Evolutionary conservation across 1,139 yeast genomes (phyloP), one percentile per base, ranked within the genome.

Genomic region (Candida pseudoviswanathii): DNA sequence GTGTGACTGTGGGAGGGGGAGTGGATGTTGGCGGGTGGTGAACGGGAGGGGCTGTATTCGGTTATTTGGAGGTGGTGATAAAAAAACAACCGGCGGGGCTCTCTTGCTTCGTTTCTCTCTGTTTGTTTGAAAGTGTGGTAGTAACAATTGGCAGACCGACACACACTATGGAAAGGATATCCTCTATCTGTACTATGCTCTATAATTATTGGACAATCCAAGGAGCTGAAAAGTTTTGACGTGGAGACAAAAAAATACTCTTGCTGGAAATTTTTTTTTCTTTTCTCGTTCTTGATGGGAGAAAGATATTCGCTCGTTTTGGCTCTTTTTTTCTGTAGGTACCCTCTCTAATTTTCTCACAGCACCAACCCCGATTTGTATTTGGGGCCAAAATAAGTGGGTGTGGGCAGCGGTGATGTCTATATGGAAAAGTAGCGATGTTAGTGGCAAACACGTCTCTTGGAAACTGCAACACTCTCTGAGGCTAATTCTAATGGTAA

Each of bases 231-330:
- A 37, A 37, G 41, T 36, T 33, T 34, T 31, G 32, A 43, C 41
- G 41, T 34, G 46, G 40, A 43, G 47, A 21, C 38, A 41, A 38
- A 43, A 36, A 38, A 32, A 21, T 39, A 43, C 40, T 44, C 40
- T 44, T 25, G 41, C 30, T 37, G 41, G 41, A 37, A 37, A 37
- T 37, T 37, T 37, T 37, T 37, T 37, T 37, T 36, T 22, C 27
- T 37, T 24, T 37, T 37, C 16, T 37, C 41, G 41, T 37, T 37
- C 11, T 37, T 37, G 41, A 37, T 37, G 41, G 41, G 16, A 24
- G 29, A 37, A 36, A n/a, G 41, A 37, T 37, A 37, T 25, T 37
- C 41, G 41, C 41, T 37, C 41, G 41, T 10, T 37, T 25, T 37
- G 10, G 5, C 6, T 22, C n/a, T n/a, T n/a, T n/a, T n/a, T n/a